phyloP scores from a whole-genome alignment of 495 filamentous ascomycete species.

The Penicillium bialowiezense region DNA sequence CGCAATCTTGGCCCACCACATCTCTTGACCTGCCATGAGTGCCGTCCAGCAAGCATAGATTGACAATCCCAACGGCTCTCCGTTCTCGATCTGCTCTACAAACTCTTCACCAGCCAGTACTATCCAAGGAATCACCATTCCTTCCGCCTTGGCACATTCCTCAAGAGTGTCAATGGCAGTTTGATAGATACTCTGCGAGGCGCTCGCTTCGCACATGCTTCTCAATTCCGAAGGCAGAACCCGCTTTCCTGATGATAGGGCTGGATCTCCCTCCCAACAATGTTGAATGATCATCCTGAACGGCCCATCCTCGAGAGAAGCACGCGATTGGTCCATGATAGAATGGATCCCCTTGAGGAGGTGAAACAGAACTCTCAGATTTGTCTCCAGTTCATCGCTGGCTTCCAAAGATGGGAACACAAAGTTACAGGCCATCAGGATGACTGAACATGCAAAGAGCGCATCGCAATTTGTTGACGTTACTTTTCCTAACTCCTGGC shows the following conservation, averaged over 20 bases:
- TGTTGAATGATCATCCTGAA: neutral
- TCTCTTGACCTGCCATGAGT: neutral
- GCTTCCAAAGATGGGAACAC: neutral
- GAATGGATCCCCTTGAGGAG: constrained; percentile 9
- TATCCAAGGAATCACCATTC: constrained; percentile 3
- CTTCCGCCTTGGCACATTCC: neutral
- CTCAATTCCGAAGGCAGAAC: neutral
- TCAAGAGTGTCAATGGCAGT: neutral
- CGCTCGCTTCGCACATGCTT: neutral
- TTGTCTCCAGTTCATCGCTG: neutral
- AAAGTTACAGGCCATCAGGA: constrained; percentile 3
- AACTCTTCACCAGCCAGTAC: neutral
- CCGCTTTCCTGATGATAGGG: neutral
- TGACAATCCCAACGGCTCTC: neutral
- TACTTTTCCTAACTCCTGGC: neutral
- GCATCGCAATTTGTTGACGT: constrained; percentile 1
- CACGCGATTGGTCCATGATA: constrained; percentile 9
- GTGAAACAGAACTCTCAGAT: constrained; percentile 8
- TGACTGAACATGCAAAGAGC: constrained; percentile 2
- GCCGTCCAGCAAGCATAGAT: constrained; percentile 3
- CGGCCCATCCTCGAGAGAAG: constrained; percentile 14
- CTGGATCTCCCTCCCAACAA: neutral
- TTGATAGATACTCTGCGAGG: neutral
- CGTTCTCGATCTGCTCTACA: neutral
- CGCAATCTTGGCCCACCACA: constrained; percentile 1